Percentiles rank a stretch among this genome's conserved stretches.
These are phyloP conservation scores for Leccinum solheimii DNA, from an alignment of 1,284 basidiomycete species.

Conservation along the genomic window DNA sequence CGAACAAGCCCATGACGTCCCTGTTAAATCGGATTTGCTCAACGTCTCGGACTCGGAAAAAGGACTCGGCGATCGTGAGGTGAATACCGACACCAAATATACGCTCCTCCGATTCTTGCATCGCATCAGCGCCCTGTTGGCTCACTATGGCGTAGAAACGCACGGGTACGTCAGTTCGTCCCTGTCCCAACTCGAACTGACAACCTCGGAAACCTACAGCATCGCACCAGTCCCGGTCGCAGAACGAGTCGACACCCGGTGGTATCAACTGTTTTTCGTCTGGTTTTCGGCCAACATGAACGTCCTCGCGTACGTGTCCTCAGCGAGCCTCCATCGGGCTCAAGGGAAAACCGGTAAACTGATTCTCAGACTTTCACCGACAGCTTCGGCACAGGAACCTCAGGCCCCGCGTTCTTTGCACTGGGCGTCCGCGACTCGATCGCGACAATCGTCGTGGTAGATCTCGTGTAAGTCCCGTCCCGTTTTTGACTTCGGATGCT, in stretches of 20 bases:
- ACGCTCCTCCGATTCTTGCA: constrained; percentile 17
- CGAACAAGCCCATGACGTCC: not conserved
- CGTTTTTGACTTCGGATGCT: not conserved
- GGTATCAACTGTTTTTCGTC: constrained; percentile 65
- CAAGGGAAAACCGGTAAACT: not conserved
- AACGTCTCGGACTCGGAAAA: constrained; percentile 10
- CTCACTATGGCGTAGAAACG: constrained; percentile 37
- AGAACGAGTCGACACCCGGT: constrained; percentile 50
- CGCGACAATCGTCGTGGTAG: constrained; percentile 52
- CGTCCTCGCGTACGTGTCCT: constrained; percentile 46
- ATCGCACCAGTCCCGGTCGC: constrained; percentile 51
- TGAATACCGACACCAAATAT: not conserved
- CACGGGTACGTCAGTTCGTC: constrained; percentile 35
- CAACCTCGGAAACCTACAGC: constrained; percentile 29
- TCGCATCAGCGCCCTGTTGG: constrained; percentile 21
- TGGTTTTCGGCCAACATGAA: constrained; percentile 69
- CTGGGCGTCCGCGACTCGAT: constrained; percentile 55
- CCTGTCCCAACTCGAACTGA: not conserved
- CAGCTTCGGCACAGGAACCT: constrained; percentile 56
- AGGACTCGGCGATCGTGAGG: not conserved
- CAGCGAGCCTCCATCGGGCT: too few species aligned
- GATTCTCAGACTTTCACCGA: not conserved
- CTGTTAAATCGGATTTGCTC: not conserved
- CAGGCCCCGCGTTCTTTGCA: constrained; percentile 59
- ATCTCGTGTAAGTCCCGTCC: constrained; percentile 48